Evolutionary conservation across 1,284 basidiomycete genomes (phyloP), one percentile per base, ranked within the genome.

Genomic region (Phylloboletellus chloephorus): DNA sequence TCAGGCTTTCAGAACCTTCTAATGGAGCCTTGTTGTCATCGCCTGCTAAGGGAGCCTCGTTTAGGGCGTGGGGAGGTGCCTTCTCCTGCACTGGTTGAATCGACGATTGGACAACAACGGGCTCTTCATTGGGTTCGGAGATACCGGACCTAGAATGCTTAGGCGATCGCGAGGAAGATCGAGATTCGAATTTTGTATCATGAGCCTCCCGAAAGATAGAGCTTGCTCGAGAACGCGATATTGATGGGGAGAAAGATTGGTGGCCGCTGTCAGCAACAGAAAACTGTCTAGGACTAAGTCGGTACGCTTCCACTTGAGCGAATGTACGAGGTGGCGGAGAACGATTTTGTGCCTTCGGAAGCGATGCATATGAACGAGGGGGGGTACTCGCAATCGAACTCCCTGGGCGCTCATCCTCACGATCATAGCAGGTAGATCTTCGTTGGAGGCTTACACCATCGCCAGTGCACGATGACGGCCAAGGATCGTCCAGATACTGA

Each of bases 101-200:
- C 48, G 46, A 54, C 37, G 32, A 13, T 37, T 41, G 47, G 26
- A 31, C 45, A 45, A 58, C 43, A 47, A 39, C 3, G 35, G 47
- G 45, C 36, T 48, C 52, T 37, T 58, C 52, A 32, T 40, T 49
- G 25, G 31, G 44, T 38, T 53, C 55, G 49, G 66, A 62, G 44
- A 60, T 54, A 50, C 45, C 54, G 52, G 60, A 47, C 48, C 46
- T 54, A 38, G 64, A 65, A 17, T 51, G 58, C 36, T 60, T 60
- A 36, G 67, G 67, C 8, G 67, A 69, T 46, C 60, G 63, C 37
- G 68, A 70, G 5, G 48, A 49, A 37, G 68, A 68, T 46, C 63
- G 63, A 44, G 63, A 64, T 48, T 50, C 57, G 23, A 50, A 39
- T 33, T 55, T 65, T 39, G 59, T 56, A 17, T 43, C 50, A 20